phyloP scores from a whole-genome alignment of 2,329 filamentous ascomycete species.

The Volutella citrinella region DNA sequence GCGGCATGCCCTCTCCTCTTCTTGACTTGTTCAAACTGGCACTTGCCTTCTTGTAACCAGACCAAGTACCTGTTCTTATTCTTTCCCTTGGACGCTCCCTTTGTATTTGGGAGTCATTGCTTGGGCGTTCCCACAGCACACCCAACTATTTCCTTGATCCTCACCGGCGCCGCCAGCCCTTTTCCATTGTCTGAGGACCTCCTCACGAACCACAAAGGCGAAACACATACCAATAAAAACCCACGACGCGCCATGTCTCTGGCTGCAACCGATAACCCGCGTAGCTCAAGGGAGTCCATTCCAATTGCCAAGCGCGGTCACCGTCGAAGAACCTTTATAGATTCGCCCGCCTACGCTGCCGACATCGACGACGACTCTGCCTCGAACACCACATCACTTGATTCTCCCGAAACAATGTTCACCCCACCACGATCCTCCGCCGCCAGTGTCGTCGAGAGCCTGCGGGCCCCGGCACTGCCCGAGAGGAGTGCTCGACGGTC shows the following conservation, averaged over 20 bases:
- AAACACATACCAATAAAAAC: background rate
- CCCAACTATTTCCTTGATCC: background rate
- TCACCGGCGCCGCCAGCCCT: background rate
- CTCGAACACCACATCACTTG: background rate
- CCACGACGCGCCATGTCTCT: background rate
- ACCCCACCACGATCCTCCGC: conserved; percentile 20
- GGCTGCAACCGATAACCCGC: background rate
- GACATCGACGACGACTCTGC: conserved; percentile 17
- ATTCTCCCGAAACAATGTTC: conserved; percentile 8
- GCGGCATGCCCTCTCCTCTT: background rate
- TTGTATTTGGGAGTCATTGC: too few species aligned
- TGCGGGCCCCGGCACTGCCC: conserved; percentile 49
- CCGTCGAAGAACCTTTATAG: conserved; percentile 21
- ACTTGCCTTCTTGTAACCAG: background rate
- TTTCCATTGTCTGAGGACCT: background rate
- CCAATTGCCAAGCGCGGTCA: conserved; percentile 7
- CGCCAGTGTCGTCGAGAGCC: too few species aligned
- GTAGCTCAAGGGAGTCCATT: conserved; percentile 15
- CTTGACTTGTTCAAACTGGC: background rate
- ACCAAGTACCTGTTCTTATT: too few species aligned
- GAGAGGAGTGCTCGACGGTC: conserved; percentile 47
- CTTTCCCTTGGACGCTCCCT: too few species aligned
- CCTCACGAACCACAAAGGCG: background rate
- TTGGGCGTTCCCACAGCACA: background rate
- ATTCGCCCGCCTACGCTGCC: conserved; percentile 23